phyloP scores from a whole-genome alignment of 2,329 filamentous ascomycete species.

The Aspergillus unguis region DNA sequence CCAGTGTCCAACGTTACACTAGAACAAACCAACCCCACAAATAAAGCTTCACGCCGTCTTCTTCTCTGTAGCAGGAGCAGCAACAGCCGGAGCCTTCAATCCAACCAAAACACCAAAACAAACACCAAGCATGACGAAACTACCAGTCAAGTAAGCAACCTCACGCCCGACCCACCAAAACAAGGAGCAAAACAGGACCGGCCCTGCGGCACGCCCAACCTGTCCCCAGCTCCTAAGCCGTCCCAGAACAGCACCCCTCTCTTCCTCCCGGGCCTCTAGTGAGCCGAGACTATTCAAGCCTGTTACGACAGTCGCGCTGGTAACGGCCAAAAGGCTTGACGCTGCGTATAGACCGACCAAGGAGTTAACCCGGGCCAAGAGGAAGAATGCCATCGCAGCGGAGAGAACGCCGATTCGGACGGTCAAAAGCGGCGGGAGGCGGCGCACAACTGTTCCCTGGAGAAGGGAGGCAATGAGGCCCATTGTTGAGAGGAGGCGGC shows the following conservation, averaged over 20 bases:
- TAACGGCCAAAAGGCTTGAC: conserved; percentile 79
- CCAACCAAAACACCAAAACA: conserved; percentile 66
- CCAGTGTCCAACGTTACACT: no score
- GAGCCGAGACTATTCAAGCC: conserved; percentile 88
- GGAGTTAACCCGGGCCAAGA: conserved; percentile 68
- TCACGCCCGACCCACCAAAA: conserved; percentile 98
- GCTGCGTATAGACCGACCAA: conserved; percentile 73
- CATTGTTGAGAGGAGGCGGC: conserved; percentile 82
- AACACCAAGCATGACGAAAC: conserved; percentile 74
- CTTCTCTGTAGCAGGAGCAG: not conserved
- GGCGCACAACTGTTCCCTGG: conserved; percentile 85
- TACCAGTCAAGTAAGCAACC: conserved; percentile 76
- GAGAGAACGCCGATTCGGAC: conserved; percentile 75
- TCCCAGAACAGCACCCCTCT: conserved; percentile 83
- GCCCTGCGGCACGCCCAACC: conserved; percentile 80
- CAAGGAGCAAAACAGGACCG: conserved; percentile 84
- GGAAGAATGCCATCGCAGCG: conserved; percentile 74
- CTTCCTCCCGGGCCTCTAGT: conserved; percentile 75
- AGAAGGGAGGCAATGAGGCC: conserved; percentile 88
- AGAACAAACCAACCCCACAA: no score
- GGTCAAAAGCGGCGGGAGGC: conserved; percentile 74
- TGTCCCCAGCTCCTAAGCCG: conserved; percentile 79
- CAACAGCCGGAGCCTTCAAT: conserved; percentile 57
- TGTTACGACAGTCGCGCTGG: conserved; percentile 91
- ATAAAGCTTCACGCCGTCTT: not conserved